Evolutionary conservation across 2,329 filamentous ascomycete genomes (phyloP).

Genomic region (Fusarium xylarioides): DNA sequence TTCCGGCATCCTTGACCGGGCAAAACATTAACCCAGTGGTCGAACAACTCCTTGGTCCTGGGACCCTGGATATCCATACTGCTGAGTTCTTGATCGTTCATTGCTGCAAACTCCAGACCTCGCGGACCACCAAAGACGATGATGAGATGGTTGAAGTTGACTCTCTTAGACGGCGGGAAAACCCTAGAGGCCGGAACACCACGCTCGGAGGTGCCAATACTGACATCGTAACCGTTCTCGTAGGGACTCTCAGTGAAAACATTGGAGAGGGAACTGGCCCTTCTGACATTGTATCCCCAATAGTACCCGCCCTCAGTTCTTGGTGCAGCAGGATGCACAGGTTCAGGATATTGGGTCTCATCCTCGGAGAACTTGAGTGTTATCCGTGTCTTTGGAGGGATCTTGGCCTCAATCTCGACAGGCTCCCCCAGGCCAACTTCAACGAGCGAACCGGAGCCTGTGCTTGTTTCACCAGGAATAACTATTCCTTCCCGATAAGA

Average conservation of each 20-base stretch:
- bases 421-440: slow-evolving; percentile 66
- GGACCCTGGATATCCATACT: slow-evolving; percentile 70
- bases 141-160: slow-evolving; percentile 74
- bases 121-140: slow-evolving; percentile 84
- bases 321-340: slow-evolving; percentile 74
- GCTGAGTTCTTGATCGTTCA: slow-evolving; percentile 64
- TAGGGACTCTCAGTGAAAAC: slow-evolving; percentile 82
- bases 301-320: slow-evolving; percentile 83
- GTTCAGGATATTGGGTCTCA: slow-evolving; percentile 58
- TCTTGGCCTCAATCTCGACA: slow-evolving; percentile 64
- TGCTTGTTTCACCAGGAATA: slow-evolving; percentile 55
- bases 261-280: slow-evolving; percentile 70
- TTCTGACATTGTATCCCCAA: slow-evolving; percentile 82
- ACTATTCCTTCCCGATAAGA: slow-evolving; percentile 82
- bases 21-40: slow-evolving; percentile 84
- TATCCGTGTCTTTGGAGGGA: slow-evolving; percentile 76
- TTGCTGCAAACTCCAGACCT: slow-evolving; percentile 79
- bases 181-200: slow-evolving; percentile 62
- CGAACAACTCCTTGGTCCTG: slow-evolving; percentile 77
- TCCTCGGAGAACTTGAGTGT: slow-evolving; percentile 72
- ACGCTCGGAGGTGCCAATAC: slow-evolving; percentile 84
- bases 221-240: slow-evolving; percentile 82
- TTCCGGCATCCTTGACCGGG: slow-evolving; percentile 83
- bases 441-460: slow-evolving; percentile 61
- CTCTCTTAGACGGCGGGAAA: slow-evolving; percentile 55